Evolutionary conservation across 2,329 filamentous ascomycete species (phyloP).

Genomic region (Phyllosticta citribraziliensis): DNA sequence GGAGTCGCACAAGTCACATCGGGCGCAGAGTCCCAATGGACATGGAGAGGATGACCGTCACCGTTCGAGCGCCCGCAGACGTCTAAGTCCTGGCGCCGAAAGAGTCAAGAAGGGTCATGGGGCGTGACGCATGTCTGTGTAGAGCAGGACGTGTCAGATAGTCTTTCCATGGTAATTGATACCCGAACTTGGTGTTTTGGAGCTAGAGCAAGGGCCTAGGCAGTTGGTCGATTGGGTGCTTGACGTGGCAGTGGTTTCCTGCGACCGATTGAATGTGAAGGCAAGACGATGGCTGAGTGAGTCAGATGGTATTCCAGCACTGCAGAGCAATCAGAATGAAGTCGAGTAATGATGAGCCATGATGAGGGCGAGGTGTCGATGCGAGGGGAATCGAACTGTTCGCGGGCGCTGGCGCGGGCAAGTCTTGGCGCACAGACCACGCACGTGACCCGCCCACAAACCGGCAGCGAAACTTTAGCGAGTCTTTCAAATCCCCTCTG

Average conservation of each 20-base stretch:
- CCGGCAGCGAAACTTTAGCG: not conserved
- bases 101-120: not conserved
- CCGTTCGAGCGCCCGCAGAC: not conserved
- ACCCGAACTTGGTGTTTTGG: not conserved
- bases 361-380: not conserved
- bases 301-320: not conserved
- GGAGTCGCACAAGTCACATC: not conserved
- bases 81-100: not conserved
- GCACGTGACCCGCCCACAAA: not conserved
- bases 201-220: not conserved
- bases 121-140: not conserved
- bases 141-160: not conserved
- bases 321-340: not conserved
- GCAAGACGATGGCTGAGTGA: not conserved
- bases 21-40: not conserved
- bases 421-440: not conserved
- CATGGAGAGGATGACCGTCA: not conserved
- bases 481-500: slow-evolving; percentile 7
- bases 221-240: not conserved
- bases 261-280: not conserved
- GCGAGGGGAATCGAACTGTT: not conserved
- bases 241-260: not conserved
- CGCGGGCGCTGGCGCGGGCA: too few species aligned
- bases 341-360: not conserved
- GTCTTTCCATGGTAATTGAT: not conserved